A percentile compares a stretch with the other conserved stretches of the same genome.
phyloP scores from a whole-genome alignment of 2,329 filamentous ascomycete genomes.

The Colletotrichum caudatum region DNA sequence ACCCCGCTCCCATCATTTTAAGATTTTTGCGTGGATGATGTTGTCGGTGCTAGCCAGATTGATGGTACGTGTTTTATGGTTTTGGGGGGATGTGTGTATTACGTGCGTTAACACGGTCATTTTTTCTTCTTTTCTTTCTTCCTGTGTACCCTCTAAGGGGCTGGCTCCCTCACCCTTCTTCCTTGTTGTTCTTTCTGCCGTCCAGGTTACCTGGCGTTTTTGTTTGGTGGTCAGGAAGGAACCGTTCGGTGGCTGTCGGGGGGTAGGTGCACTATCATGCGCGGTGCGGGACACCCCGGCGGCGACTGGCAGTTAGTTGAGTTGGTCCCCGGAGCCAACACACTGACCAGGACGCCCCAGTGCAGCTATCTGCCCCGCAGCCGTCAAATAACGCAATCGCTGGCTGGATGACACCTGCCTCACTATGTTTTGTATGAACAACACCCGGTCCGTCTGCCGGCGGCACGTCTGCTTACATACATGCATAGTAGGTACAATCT shows the following conservation, averaged over 20 bases:
- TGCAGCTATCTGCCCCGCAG: not conserved
- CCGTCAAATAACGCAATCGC: constrained; percentile 39
- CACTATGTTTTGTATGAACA: not conserved
- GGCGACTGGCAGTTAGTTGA: too few relatives aligned
- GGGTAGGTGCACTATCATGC: too few relatives aligned
- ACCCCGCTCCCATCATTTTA: constrained; percentile 36
- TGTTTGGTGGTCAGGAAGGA: too few relatives aligned
- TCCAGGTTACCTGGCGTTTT: not conserved
- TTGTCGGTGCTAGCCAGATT: not conserved
- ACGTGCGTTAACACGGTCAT: too few relatives aligned
- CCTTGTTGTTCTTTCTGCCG: not conserved
- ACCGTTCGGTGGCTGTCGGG: too few relatives aligned
- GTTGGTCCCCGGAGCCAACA: too few relatives aligned
- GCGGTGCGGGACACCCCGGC: too few relatives aligned
- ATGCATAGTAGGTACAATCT: too few relatives aligned
- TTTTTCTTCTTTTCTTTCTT: too few relatives aligned
- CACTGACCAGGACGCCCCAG: too few relatives aligned
- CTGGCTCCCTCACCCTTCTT: not conserved
- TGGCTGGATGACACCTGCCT: constrained; percentile 22
- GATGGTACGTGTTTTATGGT: not conserved
- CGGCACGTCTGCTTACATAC: not conserved
- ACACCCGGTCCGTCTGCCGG: not conserved
- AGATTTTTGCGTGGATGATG: not conserved
- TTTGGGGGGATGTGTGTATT: not conserved
- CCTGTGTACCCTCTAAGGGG: too few relatives aligned